These are phyloP conservation scores for Fusarium sp. DNA, from an alignment of 2,329 filamentous ascomycete genomes.

Conservation along the genomic window DNA sequence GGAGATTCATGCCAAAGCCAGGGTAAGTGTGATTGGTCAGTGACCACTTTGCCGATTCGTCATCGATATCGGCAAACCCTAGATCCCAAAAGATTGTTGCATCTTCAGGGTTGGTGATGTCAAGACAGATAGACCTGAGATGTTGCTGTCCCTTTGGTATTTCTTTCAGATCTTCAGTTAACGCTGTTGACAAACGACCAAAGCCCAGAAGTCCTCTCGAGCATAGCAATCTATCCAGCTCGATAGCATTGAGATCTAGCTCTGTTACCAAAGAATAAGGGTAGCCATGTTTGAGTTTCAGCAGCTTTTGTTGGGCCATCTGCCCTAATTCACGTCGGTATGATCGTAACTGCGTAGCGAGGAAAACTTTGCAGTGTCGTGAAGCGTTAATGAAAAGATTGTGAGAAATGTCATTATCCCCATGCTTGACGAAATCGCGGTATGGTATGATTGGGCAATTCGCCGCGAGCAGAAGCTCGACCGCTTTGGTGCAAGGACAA, in stretches of 20 bases:
- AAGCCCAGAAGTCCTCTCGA: rapidly evolving
- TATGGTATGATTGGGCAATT: not conserved
- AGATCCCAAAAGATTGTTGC: not conserved
- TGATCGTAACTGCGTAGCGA: not conserved
- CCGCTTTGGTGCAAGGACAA: not conserved
- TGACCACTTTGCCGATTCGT: not conserved
- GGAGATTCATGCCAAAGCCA: not conserved
- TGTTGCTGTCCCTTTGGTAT: rapidly evolving
- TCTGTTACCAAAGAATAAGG: not conserved
- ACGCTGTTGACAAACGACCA: not conserved
- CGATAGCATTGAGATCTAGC: not conserved
- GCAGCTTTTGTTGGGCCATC: not conserved
- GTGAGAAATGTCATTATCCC: too few relatives aligned
- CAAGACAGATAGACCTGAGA: not conserved
- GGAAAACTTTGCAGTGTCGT: not conserved
- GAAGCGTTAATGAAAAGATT: not conserved
- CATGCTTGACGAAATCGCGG: not conserved
- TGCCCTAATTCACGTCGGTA: not conserved
- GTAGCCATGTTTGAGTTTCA: rapidly evolving
- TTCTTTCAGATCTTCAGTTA: rapidly evolving
- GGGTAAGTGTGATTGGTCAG: rapidly evolving
- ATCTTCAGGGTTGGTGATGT: not conserved
- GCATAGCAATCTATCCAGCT: not conserved
- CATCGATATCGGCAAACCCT: not conserved
- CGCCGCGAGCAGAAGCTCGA: not conserved